Conservation (phyloP, 2,329 filamentous ascomycete genomes). For the Arthrobotrys megalospora region DNA sequence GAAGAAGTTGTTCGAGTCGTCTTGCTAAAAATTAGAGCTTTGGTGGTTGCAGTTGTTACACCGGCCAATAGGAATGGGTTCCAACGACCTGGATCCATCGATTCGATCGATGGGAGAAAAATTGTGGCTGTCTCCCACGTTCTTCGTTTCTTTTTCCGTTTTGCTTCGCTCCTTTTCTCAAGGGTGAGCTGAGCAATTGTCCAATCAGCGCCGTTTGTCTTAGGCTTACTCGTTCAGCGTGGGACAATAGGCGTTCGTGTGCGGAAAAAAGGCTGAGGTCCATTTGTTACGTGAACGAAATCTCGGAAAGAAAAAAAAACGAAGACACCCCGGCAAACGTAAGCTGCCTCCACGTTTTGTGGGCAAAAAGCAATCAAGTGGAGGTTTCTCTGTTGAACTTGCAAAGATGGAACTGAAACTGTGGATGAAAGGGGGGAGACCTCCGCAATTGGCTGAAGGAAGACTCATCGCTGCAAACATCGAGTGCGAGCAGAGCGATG, state of each 20-base stretch:
- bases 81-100: slow-evolving; percentile 61
- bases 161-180: slow-evolving; percentile 20
- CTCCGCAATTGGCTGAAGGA: slow-evolving; percentile 31
- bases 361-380: slow-evolving; percentile 22
- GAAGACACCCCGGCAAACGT: not conserved
- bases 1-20: not conserved
- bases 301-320: slow-evolving; percentile 35
- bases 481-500: slow-evolving; percentile 19
- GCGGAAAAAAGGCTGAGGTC: slow-evolving; percentile 47
- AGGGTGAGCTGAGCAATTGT: slow-evolving; percentile 18
- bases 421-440: slow-evolving; percentile 23
- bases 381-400: slow-evolving; percentile 12
- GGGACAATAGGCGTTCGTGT: slow-evolving; percentile 49
- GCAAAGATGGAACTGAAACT: slow-evolving; percentile 50
- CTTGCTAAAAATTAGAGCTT: slow-evolving; percentile 8
- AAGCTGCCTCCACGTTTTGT: slow-evolving; percentile 40
- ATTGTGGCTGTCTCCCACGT: slow-evolving; percentile 56
- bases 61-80: slow-evolving; percentile 60
- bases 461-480: slow-evolving; percentile 20
- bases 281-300: slow-evolving; percentile 54
- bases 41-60: slow-evolving; percentile 19
- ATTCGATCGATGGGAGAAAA: slow-evolving; percentile 37
- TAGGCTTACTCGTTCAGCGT: slow-evolving; percentile 31
- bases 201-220: slow-evolving; percentile 40
- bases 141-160: slow-evolving; percentile 41